Evolutionary conservation across 257 asterid species (phyloP).

Genomic region (Gentiana straminea): DNA sequence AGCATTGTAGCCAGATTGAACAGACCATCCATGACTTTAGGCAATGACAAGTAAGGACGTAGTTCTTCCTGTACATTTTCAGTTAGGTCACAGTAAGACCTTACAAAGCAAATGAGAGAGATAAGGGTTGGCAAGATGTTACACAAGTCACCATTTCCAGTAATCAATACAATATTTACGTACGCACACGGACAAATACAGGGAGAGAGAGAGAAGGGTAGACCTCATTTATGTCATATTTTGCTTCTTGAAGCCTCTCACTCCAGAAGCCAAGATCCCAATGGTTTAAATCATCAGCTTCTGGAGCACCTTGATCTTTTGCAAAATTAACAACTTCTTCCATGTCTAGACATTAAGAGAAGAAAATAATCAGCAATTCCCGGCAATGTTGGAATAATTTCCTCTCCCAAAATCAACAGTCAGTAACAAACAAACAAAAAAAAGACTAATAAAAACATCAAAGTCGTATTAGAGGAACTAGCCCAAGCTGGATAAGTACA

Average conservation of each 20-base stretch:
- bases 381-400: neutral
- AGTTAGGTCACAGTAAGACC: constrained; percentile 9
- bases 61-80: constrained; percentile 70
- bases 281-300: constrained; percentile 68
- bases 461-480: neutral
- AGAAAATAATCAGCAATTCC: constrained; percentile 4
- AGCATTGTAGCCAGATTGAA: constrained; percentile 73
- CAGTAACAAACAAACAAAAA: neutral
- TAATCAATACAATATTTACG: neutral
- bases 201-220: constrained; percentile 7
- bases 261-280: constrained; percentile 94
- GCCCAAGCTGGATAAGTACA: no score
- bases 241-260: constrained; percentile 91
- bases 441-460: neutral
- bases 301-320: constrained; percentile 73
- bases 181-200: neutral
- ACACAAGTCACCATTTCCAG: neutral
- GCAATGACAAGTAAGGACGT: constrained; percentile 94
- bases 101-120: neutral
- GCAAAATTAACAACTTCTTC: constrained; percentile 69
- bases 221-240: constrained; percentile 92
- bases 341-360: constrained; percentile 44
- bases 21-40: constrained; percentile 96
- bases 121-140: neutral
- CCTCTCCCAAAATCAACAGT: no score